A percentile compares a stretch with the other conserved stretches of the same genome.
Conservation (phyloP, 441 rosid genomes). For the Euphorbia schlechtendalii region DNA sequence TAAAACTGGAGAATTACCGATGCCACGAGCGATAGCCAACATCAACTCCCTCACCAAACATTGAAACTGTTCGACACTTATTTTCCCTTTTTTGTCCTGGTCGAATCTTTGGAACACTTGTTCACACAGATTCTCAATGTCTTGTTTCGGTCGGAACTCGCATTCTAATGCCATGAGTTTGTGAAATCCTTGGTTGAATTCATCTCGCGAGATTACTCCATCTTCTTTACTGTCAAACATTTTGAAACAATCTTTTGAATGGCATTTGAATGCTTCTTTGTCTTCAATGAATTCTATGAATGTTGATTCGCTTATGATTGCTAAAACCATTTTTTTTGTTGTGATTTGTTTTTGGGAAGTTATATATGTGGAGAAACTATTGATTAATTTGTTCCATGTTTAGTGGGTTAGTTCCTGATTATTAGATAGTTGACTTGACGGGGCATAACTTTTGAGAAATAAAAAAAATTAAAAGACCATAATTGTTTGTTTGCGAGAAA, state of each 20-base stretch:
- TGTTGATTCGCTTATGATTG: conserved; percentile 22
- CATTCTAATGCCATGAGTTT: conserved; percentile 18
- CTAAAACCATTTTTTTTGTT: conserved; percentile 23
- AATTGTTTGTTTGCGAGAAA: no score
- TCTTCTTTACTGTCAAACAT: conserved; percentile 19
- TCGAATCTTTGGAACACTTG: conserved; percentile 29
- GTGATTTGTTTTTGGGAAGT: background rate
- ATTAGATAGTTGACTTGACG: background rate
- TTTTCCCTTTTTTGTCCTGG: conserved; percentile 20
- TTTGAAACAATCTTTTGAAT: conserved; percentile 22
- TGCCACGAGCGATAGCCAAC: conserved; percentile 38
- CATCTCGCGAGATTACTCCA: conserved; percentile 17
- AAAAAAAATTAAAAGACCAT: no score
- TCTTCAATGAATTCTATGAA: conserved; percentile 25
- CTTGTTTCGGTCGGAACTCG: conserved; percentile 8
- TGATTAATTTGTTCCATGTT: background rate
- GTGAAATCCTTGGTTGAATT: conserved; percentile 18
- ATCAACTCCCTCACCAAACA: conserved; percentile 30
- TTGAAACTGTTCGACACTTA: conserved; percentile 21
- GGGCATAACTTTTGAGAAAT: no score
- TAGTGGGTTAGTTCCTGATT: background rate
- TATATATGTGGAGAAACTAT: background rate
- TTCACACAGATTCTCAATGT: background rate
- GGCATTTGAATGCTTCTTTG: conserved; percentile 13
- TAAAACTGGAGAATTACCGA: conserved; percentile 34